These are phyloP conservation scores for Cyclaneusma minus DNA, from an alignment of 2,329 filamentous ascomycete species.

Conservation along the genomic window DNA sequence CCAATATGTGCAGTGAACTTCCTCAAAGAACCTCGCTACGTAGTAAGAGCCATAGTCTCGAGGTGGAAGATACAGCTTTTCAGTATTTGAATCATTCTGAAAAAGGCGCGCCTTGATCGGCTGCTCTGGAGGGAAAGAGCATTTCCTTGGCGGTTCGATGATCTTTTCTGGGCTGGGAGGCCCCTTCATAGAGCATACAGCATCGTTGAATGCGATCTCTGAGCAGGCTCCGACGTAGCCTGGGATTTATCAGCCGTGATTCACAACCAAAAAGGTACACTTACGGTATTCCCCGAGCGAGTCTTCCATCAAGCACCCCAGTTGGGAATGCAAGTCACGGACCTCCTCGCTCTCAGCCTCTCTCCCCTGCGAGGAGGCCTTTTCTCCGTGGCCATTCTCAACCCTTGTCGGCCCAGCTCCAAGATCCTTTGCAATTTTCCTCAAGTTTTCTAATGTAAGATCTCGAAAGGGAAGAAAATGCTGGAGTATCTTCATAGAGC, in stretches of 20 bases:
- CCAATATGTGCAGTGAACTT: conserved; percentile 10
- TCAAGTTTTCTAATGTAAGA: conserved; percentile 6
- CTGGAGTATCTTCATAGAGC: conserved; percentile 7
- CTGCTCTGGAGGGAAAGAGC: conserved; percentile 7
- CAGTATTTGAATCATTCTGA: conserved; percentile 2
- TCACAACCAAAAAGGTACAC: not conserved
- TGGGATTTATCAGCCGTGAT: not conserved
- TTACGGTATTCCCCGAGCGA: conserved; percentile 10
- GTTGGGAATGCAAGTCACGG: conserved; percentile 8
- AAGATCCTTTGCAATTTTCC: conserved; percentile 6
- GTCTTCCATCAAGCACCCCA: conserved; percentile 10
- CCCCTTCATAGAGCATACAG: conserved; percentile 9
- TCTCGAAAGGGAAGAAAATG: conserved; percentile 8
- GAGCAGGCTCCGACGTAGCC: conserved; percentile 9
- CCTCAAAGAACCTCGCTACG: conserved; percentile 8
- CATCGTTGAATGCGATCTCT: conserved; percentile 10
- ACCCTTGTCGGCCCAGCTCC: conserved; percentile 2
- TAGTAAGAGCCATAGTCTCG: conserved; percentile 8
- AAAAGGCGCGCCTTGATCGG: too few relatives aligned
- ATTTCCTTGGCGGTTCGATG: conserved; percentile 8
- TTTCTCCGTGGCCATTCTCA: too few relatives aligned
- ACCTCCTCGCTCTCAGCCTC: conserved; percentile 7
- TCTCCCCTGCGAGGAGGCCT: too few relatives aligned
- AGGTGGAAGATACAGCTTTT: conserved; percentile 7
- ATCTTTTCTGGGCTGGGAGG: conserved; percentile 8